These are phyloP conservation scores for Capronia americana DNA, from an alignment of 2,329 filamentous ascomycete genomes.

Conservation along the genomic window DNA sequence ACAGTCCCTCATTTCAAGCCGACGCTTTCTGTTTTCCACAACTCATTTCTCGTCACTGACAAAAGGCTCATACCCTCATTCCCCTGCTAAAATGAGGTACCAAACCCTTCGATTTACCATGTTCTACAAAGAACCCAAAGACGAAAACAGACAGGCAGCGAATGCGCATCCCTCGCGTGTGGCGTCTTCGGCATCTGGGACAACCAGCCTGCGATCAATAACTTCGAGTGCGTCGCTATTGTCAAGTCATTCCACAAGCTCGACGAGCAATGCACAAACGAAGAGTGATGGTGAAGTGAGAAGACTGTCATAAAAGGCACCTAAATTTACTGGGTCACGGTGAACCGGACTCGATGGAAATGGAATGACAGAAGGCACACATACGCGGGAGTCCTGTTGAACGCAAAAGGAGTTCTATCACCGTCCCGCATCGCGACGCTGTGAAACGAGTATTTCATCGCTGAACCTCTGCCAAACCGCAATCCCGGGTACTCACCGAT, in stretches of 20 bases:
- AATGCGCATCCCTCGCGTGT: slow-evolving; percentile 11
- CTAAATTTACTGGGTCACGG: background rate
- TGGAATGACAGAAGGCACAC: background rate
- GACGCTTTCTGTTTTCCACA: background rate
- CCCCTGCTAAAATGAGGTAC: slow-evolving; percentile 36
- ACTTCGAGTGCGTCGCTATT: slow-evolving; percentile 36
- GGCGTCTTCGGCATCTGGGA: slow-evolving; percentile 30
- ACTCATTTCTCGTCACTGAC: slow-evolving; percentile 3
- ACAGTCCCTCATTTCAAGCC: slow-evolving; percentile 15
- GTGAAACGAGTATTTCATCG: background rate
- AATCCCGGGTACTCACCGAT: background rate
- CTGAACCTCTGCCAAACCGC: background rate
- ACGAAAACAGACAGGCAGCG: slow-evolving; percentile 27
- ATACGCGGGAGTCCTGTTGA: background rate
- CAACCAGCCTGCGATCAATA: slow-evolving; percentile 32
- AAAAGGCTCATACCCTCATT: background rate
- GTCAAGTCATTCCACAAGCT: slow-evolving; percentile 29
- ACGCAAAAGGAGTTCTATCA: background rate
- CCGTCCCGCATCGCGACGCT: background rate
- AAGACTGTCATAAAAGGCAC: slow-evolving; percentile 11
- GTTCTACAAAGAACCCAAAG: slow-evolving; percentile 39
- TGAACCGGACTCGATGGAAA: background rate
- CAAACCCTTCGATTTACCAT: slow-evolving; percentile 41
- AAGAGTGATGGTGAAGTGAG: slow-evolving; percentile 11
- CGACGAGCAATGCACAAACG: slow-evolving; percentile 11